Percentiles rank a stretch among this genome's conserved stretches.
These are phyloP conservation scores for Neofusicoccum sp. DNA, from an alignment of 2,329 filamentous ascomycete genomes.

Conservation along the genomic window DNA sequence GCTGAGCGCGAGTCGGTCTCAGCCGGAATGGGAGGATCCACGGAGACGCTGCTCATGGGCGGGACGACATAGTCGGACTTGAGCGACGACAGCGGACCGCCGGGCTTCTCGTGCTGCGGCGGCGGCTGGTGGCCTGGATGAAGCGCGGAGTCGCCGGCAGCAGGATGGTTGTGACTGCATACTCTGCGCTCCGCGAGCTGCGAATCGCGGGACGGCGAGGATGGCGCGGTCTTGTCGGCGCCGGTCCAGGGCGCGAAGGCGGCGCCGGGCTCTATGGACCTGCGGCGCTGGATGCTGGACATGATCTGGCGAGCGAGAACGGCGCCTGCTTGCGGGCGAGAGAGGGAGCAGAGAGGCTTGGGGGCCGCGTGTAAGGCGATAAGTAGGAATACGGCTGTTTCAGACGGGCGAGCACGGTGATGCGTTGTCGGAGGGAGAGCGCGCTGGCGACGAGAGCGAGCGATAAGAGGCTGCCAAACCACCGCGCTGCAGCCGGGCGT, in stretches of 20 bases:
- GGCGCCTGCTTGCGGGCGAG: not conserved
- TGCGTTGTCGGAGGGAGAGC: conserved; percentile 8
- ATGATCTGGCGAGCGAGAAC: not conserved
- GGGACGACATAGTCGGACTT: conserved; percentile 18
- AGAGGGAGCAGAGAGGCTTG: not conserved
- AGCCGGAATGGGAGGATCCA: conserved; percentile 17
- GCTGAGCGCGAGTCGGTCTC: conserved; percentile 18
- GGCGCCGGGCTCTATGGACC: conserved; percentile 17
- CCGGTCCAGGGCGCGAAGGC: conserved; percentile 14
- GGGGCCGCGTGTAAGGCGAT: conserved; percentile 12
- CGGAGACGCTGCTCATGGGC: conserved; percentile 19
- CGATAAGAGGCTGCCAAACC: conserved; percentile 1
- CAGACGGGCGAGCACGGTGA: conserved; percentile 9
- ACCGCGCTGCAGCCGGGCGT: not conserved
- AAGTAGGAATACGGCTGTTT: conserved; percentile 10
- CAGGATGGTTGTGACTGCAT: conserved; percentile 9
- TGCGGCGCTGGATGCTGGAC: conserved; percentile 14
- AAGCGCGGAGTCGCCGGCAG: not conserved
- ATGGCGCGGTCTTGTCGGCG: conserved; percentile 8
- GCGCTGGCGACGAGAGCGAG: not conserved
- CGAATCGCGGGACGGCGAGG: conserved; percentile 5
- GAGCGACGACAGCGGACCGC: conserved; percentile 14
- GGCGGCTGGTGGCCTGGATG: not conserved
- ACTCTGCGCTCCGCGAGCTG: conserved; percentile 3
- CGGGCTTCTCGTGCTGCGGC: not conserved